Evolutionary conservation across 371 early-diverging fungal species (phyloP), one percentile per base, ranked within the genome.

Genomic region (Mortierella sp.): DNA sequence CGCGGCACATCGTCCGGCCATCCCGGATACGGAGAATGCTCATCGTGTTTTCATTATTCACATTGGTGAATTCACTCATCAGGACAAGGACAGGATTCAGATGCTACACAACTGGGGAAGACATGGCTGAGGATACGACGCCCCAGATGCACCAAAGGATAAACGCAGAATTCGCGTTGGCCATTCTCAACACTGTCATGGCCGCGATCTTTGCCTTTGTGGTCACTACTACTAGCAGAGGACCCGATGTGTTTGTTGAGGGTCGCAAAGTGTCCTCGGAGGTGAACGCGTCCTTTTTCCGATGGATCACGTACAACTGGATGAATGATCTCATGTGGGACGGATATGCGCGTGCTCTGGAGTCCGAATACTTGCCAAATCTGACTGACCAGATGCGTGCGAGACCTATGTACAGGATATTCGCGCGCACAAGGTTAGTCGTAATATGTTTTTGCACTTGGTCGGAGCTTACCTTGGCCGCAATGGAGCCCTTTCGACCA

Each of bases 11-110:
- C 31, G 64, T 75, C n/a, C 60, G 53, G 32, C 76, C 76, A 4
- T 75, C 76, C 21, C 46, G 76, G 69, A 69, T 75, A 34, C 54
- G 76, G 50, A 54, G 76, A 30, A 75, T 75, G 76, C 56, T 75
- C 17, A 60, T 75, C 9, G 61, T 69, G 12, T 75, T 64, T 50
- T 49, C 76, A 52, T 19, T 39, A 24, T 56, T 75, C 58, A 68
- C 69, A 6, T 46, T 75, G 30, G 49, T 64, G 44, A 68, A 52
- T 32, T 50, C 76, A 4, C 19, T 69, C 12, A 43, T 75, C 24
- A 49, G 76, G 49, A 31, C 53, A 23, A 54, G 76, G 56, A 60
- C 76, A 23, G 54, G 57, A 11, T 52, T 61, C 24, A 47, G 68
- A 24, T 50, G 43, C 17, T 60, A 30, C 46, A 28, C 11, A 26